A percentile compares a stretch with the other conserved stretches of the same genome.
phyloP scores from a whole-genome alignment of 768 basidiomycete species.

The Suillus occidentalis region DNA sequence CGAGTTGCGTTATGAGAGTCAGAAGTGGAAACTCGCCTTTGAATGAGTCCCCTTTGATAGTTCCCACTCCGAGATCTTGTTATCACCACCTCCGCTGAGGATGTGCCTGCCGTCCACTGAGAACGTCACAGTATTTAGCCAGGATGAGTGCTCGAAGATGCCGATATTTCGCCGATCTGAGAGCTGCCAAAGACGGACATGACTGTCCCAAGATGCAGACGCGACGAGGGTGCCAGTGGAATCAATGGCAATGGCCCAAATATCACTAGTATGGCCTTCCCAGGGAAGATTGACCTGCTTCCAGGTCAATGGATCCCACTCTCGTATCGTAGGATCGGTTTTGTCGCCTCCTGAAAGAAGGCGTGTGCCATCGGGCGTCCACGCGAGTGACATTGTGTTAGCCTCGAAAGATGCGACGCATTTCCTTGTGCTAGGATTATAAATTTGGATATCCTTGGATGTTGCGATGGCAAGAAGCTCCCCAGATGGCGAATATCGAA shows the following conservation, averaged over 20 bases:
- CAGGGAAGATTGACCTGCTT: neutral
- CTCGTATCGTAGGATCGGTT: neutral
- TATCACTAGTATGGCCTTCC: too few relatives aligned
- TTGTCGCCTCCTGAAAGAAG: neutral
- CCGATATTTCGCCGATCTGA: neutral
- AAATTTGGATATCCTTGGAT: neutral
- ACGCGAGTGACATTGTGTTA: neutral
- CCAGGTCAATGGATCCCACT: neutral
- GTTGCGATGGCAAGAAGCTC: neutral
- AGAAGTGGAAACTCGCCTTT: neutral
- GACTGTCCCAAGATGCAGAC: neutral
- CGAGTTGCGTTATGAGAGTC: neutral
- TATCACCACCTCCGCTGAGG: neutral
- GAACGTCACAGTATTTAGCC: neutral
- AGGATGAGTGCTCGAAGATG: neutral
- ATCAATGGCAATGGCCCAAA: too few relatives aligned
- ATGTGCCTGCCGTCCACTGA: neutral
- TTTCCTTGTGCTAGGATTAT: neutral
- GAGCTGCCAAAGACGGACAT: neutral
- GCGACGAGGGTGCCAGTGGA: neutral
- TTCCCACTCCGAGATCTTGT: neutral
- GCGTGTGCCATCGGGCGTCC: neutral
- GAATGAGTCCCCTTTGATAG: neutral
- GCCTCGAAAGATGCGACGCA: neutral
- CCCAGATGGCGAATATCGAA: neutral